Base-by-base conservation (phyloP, 345 rosid species). In the Aquilaria sinensis region DNA sequence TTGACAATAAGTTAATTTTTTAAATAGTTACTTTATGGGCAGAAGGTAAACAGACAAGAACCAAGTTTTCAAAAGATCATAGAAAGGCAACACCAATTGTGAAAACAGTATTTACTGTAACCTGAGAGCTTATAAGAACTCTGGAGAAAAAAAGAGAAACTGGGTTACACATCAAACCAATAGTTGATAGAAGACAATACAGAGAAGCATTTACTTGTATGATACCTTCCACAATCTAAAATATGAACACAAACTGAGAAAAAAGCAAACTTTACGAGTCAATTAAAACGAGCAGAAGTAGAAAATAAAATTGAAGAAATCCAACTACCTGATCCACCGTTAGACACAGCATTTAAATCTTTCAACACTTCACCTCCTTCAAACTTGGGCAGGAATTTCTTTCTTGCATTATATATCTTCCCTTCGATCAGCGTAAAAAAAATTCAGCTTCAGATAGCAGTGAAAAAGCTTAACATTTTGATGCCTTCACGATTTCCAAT, bases 401-500 rank as follows among this genome's bases (percentile, higher is more conserved):
- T 71, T 45, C 50, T 80, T 53, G 74, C 56, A 41, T 69, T 70
- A 56, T 78, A 61, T 62, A 77, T 71, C 75, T 65, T 78, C 71
- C 77, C 70, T 80, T 72, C 78, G 14, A 88, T 77, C 63, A 58
- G 72, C 61, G 57, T 69, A 53, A 70, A 68, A 64, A 66, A 59
- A 80, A 83, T 67, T 84, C 74, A 54, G 94, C 90, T 69, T 59
- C 67, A 30, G 59, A 61, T 9, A 87, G 90, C 74, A 93, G 75
- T 41, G 74, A 64, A 68, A 60, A 69, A 66, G 97, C 90, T 77
- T 90, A 95, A n/a, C 48, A 78, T 77, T 79, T 90, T 34, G 83
- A 77, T 62, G 96, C 84, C 78, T 85, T 93, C 23, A 68, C 78
- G 69, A 93, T 85, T 80, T 90, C 94, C 61, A 23, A 70, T 80